Evolutionary conservation across 805 yeast species (phyloP), one percentile per base, ranked within the genome.

Genomic region (Saturnispora kantuleensis): DNA sequence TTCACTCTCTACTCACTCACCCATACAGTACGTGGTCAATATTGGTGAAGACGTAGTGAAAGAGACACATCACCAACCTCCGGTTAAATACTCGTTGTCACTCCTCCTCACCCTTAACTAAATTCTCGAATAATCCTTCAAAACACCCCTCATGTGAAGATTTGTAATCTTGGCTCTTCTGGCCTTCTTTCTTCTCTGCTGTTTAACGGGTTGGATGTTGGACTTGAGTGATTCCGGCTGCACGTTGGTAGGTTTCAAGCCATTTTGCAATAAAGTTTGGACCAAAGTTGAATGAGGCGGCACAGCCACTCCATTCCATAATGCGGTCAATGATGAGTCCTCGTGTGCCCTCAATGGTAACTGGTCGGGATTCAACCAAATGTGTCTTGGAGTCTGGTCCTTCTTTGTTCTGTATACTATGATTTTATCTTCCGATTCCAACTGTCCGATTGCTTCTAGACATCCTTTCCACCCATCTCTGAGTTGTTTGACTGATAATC

Each of bases 381-480:
- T 84, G 47, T 82, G 76, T 51, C 96, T 70, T n/a, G 98, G 96
- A 1, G 88, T 70, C 56, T 84, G 86, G 54, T 93, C 99, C 68
- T 93, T 94, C 57, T 90, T 88, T 26, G 95, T 88, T 47, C 96
- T 74, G 54, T 86, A 68, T 1, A 93, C 96, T 30, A 93, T 69
- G 32, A 90, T 77, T 56, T 84, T 81, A 46, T 82, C 75, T 46
- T 81, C 81, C 45, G 71, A 70, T 58, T 93, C 98, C 29, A 93
- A 67, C 53, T 83, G 81, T 40, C 80, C 79, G 21, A 93, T 79
- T 0, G 93, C 82, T 5, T 77, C 79, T 33, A 82, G 63, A 60
- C 96, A 90, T 12, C 88, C 90, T 42, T 84, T 76, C 99, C 99
- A 93, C 18, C 98, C 98, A 57, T 87, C 96, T 55, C 79, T 79